Evolutionary conservation across 2,329 filamentous ascomycete genomes (phyloP), one percentile per base, ranked within the genome.

Genomic region (Hypocreales sp.): DNA sequence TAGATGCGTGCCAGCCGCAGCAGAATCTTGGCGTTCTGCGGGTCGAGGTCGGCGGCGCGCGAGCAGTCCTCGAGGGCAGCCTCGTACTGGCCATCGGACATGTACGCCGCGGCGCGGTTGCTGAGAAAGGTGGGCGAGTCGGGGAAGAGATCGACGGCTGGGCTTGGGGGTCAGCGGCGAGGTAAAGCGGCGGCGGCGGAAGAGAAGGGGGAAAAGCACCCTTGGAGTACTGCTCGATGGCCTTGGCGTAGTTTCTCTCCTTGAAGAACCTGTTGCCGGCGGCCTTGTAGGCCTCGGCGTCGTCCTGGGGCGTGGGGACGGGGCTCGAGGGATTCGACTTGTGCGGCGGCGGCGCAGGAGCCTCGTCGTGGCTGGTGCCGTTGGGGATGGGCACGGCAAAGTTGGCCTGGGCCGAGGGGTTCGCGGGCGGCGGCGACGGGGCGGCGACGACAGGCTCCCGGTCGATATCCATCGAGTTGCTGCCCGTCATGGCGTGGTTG

Each of bases 261-360:
- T 94, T 95, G 69, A 94, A 98, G 47, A 82, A 87, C 46, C 90
- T 90, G 60, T 98, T 98, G 32, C 90, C 90, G 3, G 81, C 72
- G 41, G 80, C 72, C 64, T 98, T 98, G 68, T 78, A 93, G 9
- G 73, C 66, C 57, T 98, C 90, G 15, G 87, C 83, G 47, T 94
- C 82, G 29, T 87, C 79, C 22, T 57, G 53, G 15, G 61, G 51
- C 20, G 56, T 62, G 24, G 62, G 57, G 26, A 58, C 56, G 23
- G 69, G 71, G 47, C 66, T 74, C 30, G 63, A 64, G 24, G 68
- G 67, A 44, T 66, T 70, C 16, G 68, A 72, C 42, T 69, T 65
- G 55, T 86, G 79, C 32, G 78, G 79, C 27, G 79, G 79, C 28
- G 79, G 79, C 20, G 66, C 61, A 8, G 79, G 79, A 28, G 53